These are phyloP conservation scores for Henckelia pumila DNA, from an alignment of 257 asterid species.

Conservation along the genomic window DNA sequence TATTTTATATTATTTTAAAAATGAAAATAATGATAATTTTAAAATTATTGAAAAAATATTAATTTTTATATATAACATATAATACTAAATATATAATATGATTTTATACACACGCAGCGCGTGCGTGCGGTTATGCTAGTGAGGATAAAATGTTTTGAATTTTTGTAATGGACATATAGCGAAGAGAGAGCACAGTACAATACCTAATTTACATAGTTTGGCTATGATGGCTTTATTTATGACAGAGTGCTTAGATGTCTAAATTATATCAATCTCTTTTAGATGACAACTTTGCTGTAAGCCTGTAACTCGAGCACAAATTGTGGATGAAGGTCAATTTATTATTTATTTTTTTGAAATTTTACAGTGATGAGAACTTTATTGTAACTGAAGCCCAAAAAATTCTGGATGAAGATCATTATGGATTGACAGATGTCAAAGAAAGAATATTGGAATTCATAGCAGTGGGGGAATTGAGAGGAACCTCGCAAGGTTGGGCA, in stretches of 20 bases:
- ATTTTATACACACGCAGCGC: too few relatives aligned
- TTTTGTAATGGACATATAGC: background rate
- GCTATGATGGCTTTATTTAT: background rate
- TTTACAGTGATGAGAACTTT: conserved; percentile 87
- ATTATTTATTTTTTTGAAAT: conserved; percentile 21
- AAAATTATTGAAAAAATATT: too few relatives aligned
- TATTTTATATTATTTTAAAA: too few relatives aligned
- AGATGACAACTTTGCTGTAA: background rate
- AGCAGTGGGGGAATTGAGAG: conserved; percentile 98
- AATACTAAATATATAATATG: too few relatives aligned
- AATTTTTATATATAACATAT: too few relatives aligned
- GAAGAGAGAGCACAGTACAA: background rate
- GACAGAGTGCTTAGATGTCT: background rate
- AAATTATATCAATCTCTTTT: background rate
- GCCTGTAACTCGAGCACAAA: background rate
- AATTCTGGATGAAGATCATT: conserved; percentile 96
- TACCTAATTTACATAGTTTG: too few relatives aligned
- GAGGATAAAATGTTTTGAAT: background rate
- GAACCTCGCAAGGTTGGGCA: conserved; percentile 87
- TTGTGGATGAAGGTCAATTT: background rate
- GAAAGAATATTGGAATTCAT: conserved; percentile 98
- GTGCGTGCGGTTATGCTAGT: too few relatives aligned
- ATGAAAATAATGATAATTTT: too few relatives aligned
- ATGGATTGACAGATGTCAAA: conserved; percentile 93
- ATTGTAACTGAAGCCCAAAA: conserved; percentile 78